Percentiles rank a stretch among this genome's conserved stretches.
Conservation (phyloP, 2,329 filamentous ascomycete species). For the Massarina eburnea region DNA sequence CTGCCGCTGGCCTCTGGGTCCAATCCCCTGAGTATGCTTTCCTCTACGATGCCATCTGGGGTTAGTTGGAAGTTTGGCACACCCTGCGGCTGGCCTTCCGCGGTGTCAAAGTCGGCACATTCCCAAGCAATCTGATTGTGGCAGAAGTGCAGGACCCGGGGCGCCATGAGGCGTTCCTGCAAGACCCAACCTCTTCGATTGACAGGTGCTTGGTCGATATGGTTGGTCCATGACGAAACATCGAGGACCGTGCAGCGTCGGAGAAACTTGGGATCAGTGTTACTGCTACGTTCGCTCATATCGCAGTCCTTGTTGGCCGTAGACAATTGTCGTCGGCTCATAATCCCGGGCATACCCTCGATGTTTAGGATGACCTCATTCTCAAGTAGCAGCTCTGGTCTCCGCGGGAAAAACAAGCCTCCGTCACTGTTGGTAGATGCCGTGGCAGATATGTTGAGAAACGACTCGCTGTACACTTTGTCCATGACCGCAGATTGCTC, state of each 20-base stretch:
- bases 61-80: slow-evolving; percentile 5
- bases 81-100: slow-evolving; percentile 10
- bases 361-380: slow-evolving; percentile 15
- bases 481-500: slow-evolving; percentile 17
- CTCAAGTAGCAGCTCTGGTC: slow-evolving; percentile 9
- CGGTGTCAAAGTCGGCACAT: slow-evolving; percentile 10
- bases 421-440: slow-evolving; percentile 12
- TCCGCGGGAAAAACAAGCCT: slow-evolving; percentile 15
- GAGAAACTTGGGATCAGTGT: background rate
- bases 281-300: background rate
- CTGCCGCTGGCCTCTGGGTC: background rate
- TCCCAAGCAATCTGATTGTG: slow-evolving; percentile 18
- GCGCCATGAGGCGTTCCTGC: slow-evolving; percentile 19
- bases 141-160: slow-evolving; percentile 17
- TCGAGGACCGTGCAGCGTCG: slow-evolving; percentile 10
- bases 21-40: slow-evolving; percentile 7
- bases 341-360: slow-evolving; percentile 1
- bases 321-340: background rate
- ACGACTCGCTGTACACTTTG: slow-evolving; percentile 16
- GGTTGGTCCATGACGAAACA: slow-evolving; percentile 9
- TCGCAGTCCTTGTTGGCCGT: slow-evolving; percentile 1
- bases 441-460: slow-evolving; percentile 27
- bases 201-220: slow-evolving; percentile 12
- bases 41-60: slow-evolving; percentile 1
- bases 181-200: slow-evolving; percentile 19